Conservation (phyloP, 495 filamentous ascomycete species). For the Barbatosphaeria neglecta region DNA sequence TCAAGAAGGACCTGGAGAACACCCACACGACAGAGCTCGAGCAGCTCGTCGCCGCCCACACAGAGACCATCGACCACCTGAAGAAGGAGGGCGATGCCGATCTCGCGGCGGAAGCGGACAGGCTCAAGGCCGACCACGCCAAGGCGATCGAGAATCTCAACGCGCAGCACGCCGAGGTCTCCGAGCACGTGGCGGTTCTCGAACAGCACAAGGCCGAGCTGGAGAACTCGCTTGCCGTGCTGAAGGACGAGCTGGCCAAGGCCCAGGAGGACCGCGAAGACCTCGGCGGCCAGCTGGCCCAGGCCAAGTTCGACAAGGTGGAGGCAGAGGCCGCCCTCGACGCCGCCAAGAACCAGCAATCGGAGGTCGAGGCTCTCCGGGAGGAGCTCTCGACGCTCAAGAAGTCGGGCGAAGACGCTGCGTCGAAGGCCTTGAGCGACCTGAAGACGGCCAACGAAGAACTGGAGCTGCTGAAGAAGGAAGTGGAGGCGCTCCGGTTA, state of each 20-base stretch:
- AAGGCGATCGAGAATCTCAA: conserved; percentile 30
- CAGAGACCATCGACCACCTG: conserved; percentile 28
- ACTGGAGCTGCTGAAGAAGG: conserved; percentile 26
- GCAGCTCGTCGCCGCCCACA: conserved; percentile 31
- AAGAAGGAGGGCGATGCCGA: conserved; percentile 20
- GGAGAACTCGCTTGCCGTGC: conserved; percentile 8
- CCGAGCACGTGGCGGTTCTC: conserved; percentile 12
- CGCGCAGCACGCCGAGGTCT: conserved; percentile 17
- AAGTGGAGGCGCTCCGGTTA: conserved; percentile 31
- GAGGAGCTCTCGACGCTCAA: conserved; percentile 26
- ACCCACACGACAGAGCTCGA: conserved; percentile 36
- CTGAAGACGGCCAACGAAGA: conserved; percentile 23
- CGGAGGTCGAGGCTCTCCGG: conserved; percentile 20
- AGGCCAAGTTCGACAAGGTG: conserved; percentile 44
- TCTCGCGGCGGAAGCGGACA: conserved; percentile 23
- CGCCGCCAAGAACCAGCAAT: conserved; percentile 36
- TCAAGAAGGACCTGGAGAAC: conserved; percentile 32
- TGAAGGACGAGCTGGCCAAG: conserved; percentile 23
- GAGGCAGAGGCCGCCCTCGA: conserved; percentile 43
- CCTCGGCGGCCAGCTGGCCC: conserved; percentile 35
- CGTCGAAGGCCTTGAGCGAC: conserved; percentile 19
- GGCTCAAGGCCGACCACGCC: conserved; percentile 27
- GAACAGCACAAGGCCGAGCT: conserved; percentile 11
- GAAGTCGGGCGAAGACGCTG: conserved; percentile 20
- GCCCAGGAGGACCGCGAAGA: conserved; percentile 29